Evolutionary conservation across 1,284 basidiomycete genomes (phyloP).

Genomic region (Farysia itapuensis): DNA sequence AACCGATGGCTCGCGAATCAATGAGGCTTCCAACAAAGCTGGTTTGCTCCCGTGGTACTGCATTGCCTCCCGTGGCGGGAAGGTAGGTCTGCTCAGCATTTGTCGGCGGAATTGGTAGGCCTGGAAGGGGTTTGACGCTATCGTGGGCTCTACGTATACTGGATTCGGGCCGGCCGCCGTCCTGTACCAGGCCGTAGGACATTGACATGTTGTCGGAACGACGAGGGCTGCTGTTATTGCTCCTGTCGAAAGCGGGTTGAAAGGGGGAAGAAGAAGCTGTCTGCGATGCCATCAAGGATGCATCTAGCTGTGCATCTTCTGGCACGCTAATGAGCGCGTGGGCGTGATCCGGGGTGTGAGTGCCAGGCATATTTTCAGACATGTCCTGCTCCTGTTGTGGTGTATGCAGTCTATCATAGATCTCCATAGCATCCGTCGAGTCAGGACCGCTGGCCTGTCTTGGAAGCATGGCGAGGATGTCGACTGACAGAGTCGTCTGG

Average conservation of each 20-base stretch:
- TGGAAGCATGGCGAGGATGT: slow-evolving; percentile 20
- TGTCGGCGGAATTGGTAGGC: slow-evolving; percentile 10
- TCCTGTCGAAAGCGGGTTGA: slow-evolving; percentile 9
- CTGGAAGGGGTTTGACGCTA: slow-evolving; percentile 33
- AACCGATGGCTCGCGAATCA: slow-evolving; percentile 7
- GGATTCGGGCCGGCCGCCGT: slow-evolving; percentile 18
- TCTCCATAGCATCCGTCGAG: slow-evolving; percentile 45
- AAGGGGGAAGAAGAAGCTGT: slow-evolving; percentile 1
- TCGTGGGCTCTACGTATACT: slow-evolving; percentile 11
- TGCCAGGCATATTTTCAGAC: slow-evolving; percentile 3
- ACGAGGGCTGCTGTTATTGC: slow-evolving; percentile 1
- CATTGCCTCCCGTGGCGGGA: slow-evolving; percentile 5
- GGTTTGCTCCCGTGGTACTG: neutral
- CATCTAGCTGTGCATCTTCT: slow-evolving; percentile 39
- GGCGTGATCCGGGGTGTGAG: slow-evolving; percentile 6
- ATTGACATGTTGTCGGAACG: neutral
- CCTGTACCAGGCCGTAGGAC: slow-evolving; percentile 31
- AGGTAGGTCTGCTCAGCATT: slow-evolving; percentile 27
- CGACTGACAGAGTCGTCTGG: too few relatives aligned
- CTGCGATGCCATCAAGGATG: slow-evolving; percentile 1
- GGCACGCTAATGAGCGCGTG: slow-evolving; percentile 38
- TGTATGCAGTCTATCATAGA: slow-evolving; percentile 40
- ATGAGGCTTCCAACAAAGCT: slow-evolving; percentile 3
- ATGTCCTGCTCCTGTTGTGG: slow-evolving; percentile 31
- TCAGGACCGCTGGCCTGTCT: slow-evolving; percentile 38